A percentile compares a stretch with the other conserved stretches of the same genome.
These are phyloP conservation scores for Fusarium mangiferae DNA, from an alignment of 2,329 filamentous ascomycete species.

Conservation along the genomic window DNA sequence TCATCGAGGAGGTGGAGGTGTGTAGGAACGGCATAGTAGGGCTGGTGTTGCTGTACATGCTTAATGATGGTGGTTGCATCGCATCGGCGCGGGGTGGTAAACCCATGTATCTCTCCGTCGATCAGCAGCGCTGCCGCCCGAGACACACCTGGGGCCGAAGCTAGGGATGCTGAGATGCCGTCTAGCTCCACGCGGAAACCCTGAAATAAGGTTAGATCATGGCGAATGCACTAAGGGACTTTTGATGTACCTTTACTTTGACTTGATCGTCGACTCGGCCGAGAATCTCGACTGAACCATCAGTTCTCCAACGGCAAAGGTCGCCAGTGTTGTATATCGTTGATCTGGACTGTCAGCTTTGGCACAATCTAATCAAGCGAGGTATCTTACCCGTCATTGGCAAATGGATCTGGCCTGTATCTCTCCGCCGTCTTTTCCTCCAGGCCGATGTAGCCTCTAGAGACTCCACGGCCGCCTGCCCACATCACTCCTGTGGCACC, in stretches of 20 bases:
- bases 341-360: slow-evolving; percentile 15
- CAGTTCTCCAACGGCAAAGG: slow-evolving; percentile 62
- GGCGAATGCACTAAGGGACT: neutral
- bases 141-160: slow-evolving; percentile 56
- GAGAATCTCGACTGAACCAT: slow-evolving; percentile 65
- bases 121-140: slow-evolving; percentile 61
- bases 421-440: slow-evolving; percentile 60
- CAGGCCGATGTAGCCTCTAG: slow-evolving; percentile 65
- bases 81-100: slow-evolving; percentile 54
- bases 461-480: slow-evolving; percentile 66
- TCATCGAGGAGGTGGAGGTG: slow-evolving; percentile 54
- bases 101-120: slow-evolving; percentile 60
- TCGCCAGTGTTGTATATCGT: slow-evolving; percentile 71
- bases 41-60: slow-evolving; percentile 56
- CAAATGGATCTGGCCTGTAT: slow-evolving; percentile 63
- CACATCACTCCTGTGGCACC: slow-evolving; percentile 64
- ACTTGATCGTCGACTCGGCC: slow-evolving; percentile 71
- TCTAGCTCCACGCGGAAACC: slow-evolving; percentile 71
- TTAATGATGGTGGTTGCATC: slow-evolving; percentile 52
- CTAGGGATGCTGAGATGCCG: slow-evolving; percentile 63
- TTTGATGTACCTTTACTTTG: slow-evolving; percentile 62
- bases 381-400: slow-evolving; percentile 58
- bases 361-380: too few species aligned
- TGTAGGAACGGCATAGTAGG: slow-evolving; percentile 66
- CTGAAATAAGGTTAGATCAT: slow-evolving; percentile 38